Evolutionary conservation across 192 early-diverging fungal species (phyloP), one percentile per base, ranked within the genome.

Genomic region (Geranomyces variabilis): DNA sequence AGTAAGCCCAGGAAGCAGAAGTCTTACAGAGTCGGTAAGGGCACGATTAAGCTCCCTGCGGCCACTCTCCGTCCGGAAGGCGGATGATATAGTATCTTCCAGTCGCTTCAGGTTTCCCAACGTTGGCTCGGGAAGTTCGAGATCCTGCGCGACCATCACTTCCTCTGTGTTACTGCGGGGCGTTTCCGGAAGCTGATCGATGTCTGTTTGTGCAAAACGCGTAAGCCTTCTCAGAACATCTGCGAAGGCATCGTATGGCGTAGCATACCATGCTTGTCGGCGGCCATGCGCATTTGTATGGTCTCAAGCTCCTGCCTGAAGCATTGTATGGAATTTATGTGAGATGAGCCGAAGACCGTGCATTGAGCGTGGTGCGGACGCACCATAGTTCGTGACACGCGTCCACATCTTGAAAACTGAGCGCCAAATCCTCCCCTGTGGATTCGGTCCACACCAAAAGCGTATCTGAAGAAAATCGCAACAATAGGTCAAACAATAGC

Each of bases 371-470:
- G 55, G 47, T 63, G 61, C 69, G 6, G 34, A 79, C 79, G 69
- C 85, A 91, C 93, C 92, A 88, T 59, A 94, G 86, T 33, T 92
- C 90, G 26, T 84, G 77, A 64, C 95, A 96, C 51, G 93, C 94
- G n/a, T 86, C 90, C 46, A 86, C 84, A 69, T 93, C 91, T 81
- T 96, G 92, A 79, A 98, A 98, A 70, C 93, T 95, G 29, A 98
- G 83, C 12, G 96, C 96, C 33, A 96, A 79, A 75, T 98, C 94
- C 31, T 84, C 73, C 14, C 88, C 88, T 45, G 86, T 84, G 17
- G 82, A 79, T 73, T 94, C 91, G 9, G 89, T 87, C 94, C 96
- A 98, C n/a, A 95, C 90, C 82, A 98, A 94, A 67, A 96, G 78
- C 33, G 96, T 96, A 28, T 91, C 94, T 77, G 58, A 57, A 26